Evolutionary conservation across 148 eudicot genomes (phyloP).

Genomic region (Nyssa sinensis): DNA sequence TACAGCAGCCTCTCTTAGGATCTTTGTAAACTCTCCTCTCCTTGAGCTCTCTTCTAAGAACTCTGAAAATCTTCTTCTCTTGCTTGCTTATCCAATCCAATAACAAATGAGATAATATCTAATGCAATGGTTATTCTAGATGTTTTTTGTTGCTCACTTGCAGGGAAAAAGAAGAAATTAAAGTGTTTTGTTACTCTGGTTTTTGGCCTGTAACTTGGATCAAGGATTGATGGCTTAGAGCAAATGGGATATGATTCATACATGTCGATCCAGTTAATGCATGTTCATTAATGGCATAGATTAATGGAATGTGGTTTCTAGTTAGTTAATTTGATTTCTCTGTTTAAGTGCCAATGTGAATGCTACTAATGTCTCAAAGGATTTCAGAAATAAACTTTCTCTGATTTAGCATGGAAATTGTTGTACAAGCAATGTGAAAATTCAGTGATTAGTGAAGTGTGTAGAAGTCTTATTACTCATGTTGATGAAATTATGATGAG

Average conservation of each 20-base stretch:
- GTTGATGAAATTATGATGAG: background rate
- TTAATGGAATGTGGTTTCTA: background rate
- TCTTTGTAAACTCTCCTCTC: background rate
- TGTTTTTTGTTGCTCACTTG: too few species aligned
- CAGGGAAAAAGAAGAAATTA: background rate
- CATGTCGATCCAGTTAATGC: background rate
- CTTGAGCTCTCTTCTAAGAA: background rate
- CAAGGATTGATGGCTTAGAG: background rate
- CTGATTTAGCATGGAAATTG: background rate
- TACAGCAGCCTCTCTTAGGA: background rate
- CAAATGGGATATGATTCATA: background rate
- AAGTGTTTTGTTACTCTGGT: background rate
- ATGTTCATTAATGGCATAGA: background rate
- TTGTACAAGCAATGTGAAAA: background rate
- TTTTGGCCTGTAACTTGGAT: background rate
- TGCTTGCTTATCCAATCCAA: background rate
- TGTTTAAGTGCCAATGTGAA: background rate
- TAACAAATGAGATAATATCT: background rate
- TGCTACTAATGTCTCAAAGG: background rate
- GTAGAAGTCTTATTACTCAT: background rate
- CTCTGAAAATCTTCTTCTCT: background rate
- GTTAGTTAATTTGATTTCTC: background rate
- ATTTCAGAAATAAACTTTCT: background rate
- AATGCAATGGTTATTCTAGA: too few species aligned
- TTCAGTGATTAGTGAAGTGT: background rate